Base-by-base conservation (phyloP, 352 stramenopile genomes). In the Aphanomyces cochlioides region DNA sequence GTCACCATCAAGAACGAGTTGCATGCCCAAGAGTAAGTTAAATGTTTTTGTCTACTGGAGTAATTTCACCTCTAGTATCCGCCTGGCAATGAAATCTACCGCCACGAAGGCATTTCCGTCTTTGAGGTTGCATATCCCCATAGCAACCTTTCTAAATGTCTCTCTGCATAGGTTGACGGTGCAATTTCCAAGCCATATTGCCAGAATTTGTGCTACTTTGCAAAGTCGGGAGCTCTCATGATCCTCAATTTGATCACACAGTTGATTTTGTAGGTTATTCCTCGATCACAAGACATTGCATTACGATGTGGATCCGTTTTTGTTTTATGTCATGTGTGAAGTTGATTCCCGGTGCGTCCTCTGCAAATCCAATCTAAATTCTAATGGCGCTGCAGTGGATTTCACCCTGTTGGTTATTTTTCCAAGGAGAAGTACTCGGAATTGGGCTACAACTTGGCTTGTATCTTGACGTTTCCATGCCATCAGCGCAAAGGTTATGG, bases 261-360 rank as follows among this genome's bases (percentile, higher is more conserved):
- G 50, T 56, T 38, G 36, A 3, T 67, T 5, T 28, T 65, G 21
- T 36, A 89, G 82, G 45, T 82, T 99, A 21, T 99, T 99, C 75
- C 78, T 99, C 47, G 97, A 99, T 82, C 97, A 99, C 86, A 99
- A 99, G 81, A 99, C 98, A 45, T 83, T 99, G 15, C 99, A 99
- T 81, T 99, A 99, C 82, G 97, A 99, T 73, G 97, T 99, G 4
- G 97, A 99, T 73, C 97, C 98, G 39, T 99, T 99, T 77, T 89
- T 98, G 38, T 99, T 99, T 83, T 99, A 99, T 80, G 87, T 99
- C 21, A 85, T 99, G 48, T 98, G 94, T 64, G 90, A 99, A 72
- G 90, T 98, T 2, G 94, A 98, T 77, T 78, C 69, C 45, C 83
- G 83, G 15, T 67, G 36, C 19, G 28, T 13, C 17, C 21, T 48